phyloP scores from a whole-genome alignment of 2,329 filamentous ascomycete genomes.

The Talaromyces sp. region DNA sequence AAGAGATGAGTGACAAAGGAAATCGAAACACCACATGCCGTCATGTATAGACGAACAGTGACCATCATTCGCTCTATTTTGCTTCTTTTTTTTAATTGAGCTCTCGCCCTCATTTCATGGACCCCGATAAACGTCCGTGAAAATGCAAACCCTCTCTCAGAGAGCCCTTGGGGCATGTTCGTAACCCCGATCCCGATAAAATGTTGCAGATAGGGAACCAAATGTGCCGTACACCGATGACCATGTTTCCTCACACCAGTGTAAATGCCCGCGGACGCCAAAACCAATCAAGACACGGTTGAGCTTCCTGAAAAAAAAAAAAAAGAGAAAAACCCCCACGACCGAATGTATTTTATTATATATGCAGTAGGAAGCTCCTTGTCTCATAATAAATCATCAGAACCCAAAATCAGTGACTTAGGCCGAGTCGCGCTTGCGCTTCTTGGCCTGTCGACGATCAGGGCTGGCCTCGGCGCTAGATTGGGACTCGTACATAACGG shows the following conservation, averaged over 20 bases:
- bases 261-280: constrained; percentile 38
- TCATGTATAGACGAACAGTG: constrained; percentile 8
- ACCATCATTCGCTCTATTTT: constrained; percentile 23
- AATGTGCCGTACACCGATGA: constrained; percentile 15
- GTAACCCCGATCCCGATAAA: constrained; percentile 11
- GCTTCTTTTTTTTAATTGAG: constrained; percentile 17
- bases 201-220: constrained; percentile 9
- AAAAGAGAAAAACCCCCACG: too few relatives aligned
- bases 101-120: constrained; percentile 12
- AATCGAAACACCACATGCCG: constrained; percentile 36
- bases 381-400: constrained; percentile 43
- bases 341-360: constrained; percentile 31
- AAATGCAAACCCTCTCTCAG: neutral
- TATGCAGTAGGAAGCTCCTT: constrained; percentile 41
- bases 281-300: constrained; percentile 33
- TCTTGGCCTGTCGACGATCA: constrained; percentile 65
- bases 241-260: constrained; percentile 9
- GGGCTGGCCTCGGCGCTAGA: constrained; percentile 62
- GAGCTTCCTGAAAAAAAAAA: constrained; percentile 26
- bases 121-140: constrained; percentile 9
- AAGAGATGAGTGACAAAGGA: constrained; percentile 54
- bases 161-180: constrained; percentile 1
- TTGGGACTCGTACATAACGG: constrained; percentile 78
- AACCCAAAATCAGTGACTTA: constrained; percentile 40
- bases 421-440: constrained; percentile 72